Evolutionary conservation across 2,329 filamentous ascomycete genomes (phyloP).

Genomic region (Botrytis squamosa): DNA sequence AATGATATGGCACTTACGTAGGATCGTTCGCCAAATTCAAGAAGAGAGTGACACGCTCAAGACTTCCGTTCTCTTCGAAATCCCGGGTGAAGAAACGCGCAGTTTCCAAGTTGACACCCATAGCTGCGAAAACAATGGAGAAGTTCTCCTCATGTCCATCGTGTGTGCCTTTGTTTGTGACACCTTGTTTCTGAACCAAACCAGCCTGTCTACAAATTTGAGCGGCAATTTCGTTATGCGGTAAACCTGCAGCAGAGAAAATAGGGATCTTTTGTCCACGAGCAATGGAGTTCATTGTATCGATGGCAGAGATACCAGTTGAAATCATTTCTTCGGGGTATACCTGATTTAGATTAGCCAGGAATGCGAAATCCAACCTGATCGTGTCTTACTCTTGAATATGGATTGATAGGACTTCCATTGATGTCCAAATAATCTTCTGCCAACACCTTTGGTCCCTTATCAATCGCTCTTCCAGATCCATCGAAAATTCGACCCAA

Average conservation of each 20-base stretch:
- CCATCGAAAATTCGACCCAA: constrained; percentile 98
- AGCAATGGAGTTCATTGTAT: constrained; percentile 97
- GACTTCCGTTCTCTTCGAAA: constrained; percentile 98
- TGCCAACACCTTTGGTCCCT: constrained; percentile 95
- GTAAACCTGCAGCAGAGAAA: constrained; percentile 96
- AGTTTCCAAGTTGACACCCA: constrained; percentile 99
- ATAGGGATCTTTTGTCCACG: constrained; percentile 99
- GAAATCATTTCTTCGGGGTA: constrained; percentile 99
- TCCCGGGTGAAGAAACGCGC: constrained; percentile 97
- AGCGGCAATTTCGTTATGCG: constrained; percentile 98
- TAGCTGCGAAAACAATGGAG: constrained; percentile 98
- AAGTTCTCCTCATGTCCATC: constrained; percentile 99
- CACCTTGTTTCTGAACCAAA: constrained; percentile 73
- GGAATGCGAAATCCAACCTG: background rate
- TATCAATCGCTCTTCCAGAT: constrained; percentile 96
- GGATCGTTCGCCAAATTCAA: constrained; percentile 98
- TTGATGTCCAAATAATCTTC: constrained; percentile 99
- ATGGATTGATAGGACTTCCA: constrained; percentile 97
- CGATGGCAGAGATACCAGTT: constrained; percentile 97
- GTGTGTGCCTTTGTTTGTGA: constrained; percentile 89
- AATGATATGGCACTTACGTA: constrained; percentile 61
- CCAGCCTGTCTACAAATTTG: constrained; percentile 98
- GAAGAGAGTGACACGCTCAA: constrained; percentile 97
- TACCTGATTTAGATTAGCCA: constrained; percentile 54
- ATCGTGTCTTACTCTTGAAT: constrained; percentile 73